Evolutionary conservation across 306 rosid species (phyloP).

Genomic region (Cucurbita ficifolia): DNA sequence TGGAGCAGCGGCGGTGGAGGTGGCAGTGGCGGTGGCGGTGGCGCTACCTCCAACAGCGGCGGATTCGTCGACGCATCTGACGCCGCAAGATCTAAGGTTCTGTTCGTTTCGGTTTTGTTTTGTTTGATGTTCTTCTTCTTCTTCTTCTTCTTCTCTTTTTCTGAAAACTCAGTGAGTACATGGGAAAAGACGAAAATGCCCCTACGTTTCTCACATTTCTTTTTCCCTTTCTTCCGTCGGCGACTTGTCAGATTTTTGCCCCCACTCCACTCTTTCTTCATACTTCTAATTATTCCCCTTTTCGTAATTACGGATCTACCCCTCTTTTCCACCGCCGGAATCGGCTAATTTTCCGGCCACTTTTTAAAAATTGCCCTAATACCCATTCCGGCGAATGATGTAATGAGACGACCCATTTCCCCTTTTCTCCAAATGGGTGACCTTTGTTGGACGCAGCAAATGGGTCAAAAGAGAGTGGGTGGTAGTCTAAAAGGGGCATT

Average conservation of each 20-base stretch:
- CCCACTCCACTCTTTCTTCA: background rate
- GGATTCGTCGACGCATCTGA: conserved; percentile 36
- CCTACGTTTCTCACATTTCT: background rate
- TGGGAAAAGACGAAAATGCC: conserved; percentile 15
- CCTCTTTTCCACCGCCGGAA: background rate
- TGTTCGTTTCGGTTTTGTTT: background rate
- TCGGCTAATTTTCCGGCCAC: conserved; percentile 5
- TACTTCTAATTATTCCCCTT: conserved; percentile 3
- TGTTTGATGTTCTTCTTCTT: background rate
- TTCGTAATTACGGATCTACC: conserved; percentile 5
- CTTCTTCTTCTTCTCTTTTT: no score
- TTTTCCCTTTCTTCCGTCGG: background rate
- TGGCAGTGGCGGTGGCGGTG: conserved; percentile 29
- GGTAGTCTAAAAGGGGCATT: background rate
- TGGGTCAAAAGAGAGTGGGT: background rate
- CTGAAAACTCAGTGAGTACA: background rate
- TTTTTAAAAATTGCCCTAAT: background rate
- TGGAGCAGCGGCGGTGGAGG: conserved; percentile 40
- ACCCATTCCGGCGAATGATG: background rate
- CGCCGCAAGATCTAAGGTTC: conserved; percentile 69
- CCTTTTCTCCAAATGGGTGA: background rate
- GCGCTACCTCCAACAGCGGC: conserved; percentile 44
- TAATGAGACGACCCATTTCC: background rate
- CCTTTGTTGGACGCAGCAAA: background rate
- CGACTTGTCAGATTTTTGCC: background rate